Conservation (phyloP, 306 rosid species). For the Cucurbita moschata region DNA sequence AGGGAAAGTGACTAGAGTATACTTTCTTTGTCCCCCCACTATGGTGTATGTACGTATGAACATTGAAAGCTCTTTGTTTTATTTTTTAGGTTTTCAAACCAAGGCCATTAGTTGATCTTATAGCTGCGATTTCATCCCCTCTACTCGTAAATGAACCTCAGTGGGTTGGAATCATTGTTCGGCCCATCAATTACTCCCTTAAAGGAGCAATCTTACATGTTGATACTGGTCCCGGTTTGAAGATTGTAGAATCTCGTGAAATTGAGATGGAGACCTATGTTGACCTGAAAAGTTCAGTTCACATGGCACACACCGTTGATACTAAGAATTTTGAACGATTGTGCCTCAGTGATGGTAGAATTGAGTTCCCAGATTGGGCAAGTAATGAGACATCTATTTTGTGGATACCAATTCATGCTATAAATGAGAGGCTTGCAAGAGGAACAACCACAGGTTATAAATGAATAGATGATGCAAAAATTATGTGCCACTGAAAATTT, state of each 20-base stretch:
- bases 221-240: slow-evolving; percentile 95
- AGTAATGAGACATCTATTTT: slow-evolving; percentile 60
- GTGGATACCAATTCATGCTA: slow-evolving; percentile 74
- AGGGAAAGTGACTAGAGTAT: neutral
- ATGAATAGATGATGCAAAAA: slow-evolving; percentile 20
- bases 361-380: slow-evolving; percentile 96
- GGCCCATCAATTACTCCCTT: slow-evolving; percentile 80
- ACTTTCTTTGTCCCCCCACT: neutral
- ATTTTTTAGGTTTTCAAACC: slow-evolving; percentile 63
- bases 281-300: slow-evolving; percentile 27
- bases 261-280: slow-evolving; percentile 72
- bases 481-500: neutral
- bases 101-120: slow-evolving; percentile 91
- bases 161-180: slow-evolving; percentile 82
- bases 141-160: slow-evolving; percentile 86
- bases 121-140: slow-evolving; percentile 82
- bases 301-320: slow-evolving; percentile 18
- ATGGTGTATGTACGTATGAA: neutral
- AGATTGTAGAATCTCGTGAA: slow-evolving; percentile 45
- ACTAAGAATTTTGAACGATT: slow-evolving; percentile 36
- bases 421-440: slow-evolving; percentile 55
- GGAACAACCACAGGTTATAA: slow-evolving; percentile 78
- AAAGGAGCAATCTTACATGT: slow-evolving; percentile 76
- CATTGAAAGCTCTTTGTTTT: neutral
- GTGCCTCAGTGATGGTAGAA: slow-evolving; percentile 46